Evolutionary conservation across 208 protist genomes (phyloP), one percentile per base, ranked within the genome.

Genomic region (Wallacemonas sp.): DNA sequence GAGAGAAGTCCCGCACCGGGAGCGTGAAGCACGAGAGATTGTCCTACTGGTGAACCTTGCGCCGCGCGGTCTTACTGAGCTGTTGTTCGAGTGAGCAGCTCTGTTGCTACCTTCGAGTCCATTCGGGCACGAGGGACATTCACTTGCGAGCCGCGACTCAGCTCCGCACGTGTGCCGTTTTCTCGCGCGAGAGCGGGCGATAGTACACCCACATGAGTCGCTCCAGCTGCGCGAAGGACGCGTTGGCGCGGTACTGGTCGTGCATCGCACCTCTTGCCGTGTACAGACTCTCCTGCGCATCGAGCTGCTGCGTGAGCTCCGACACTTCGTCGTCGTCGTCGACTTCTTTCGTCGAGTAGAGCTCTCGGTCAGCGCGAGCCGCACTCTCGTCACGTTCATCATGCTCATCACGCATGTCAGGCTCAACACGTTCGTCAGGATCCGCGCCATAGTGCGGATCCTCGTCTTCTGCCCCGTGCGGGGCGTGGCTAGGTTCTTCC

Each of bases 191-290:
- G 55, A 32, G 46, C 49, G 48, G 28, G 18, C 14, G 61, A 57
- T 68, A 74, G 61, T 74, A 74, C 1, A 59, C 48, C 72, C 61
- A 61, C 44, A 72, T 39, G 4, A 48, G 36, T 31, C 67, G 29
- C n/a, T 77, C 45, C 22, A 67, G 39, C 59, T 59, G 41, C 2
- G 39, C 26, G 7, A 42, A 36, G 5, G 57, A 44, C 29, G 26
- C 44, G 18, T 67, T 54, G 33, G 61, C 23, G 20, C 63, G 68
- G 25, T 57, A 39, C 31, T 61, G 33, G 25, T 70, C 68, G 39
- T 65, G 59, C 23, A 67, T 45, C 49, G 64, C 64, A 32, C 57
- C 48, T 23, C 54, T 46, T 45, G 61, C 59, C 4, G 45, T 67
- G 67, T 67, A 70, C 39, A 46, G 28, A 5, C 4, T 14, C 52